Conservation (phyloP, 805 yeast species). For the Candida sanyiensis region DNA sequence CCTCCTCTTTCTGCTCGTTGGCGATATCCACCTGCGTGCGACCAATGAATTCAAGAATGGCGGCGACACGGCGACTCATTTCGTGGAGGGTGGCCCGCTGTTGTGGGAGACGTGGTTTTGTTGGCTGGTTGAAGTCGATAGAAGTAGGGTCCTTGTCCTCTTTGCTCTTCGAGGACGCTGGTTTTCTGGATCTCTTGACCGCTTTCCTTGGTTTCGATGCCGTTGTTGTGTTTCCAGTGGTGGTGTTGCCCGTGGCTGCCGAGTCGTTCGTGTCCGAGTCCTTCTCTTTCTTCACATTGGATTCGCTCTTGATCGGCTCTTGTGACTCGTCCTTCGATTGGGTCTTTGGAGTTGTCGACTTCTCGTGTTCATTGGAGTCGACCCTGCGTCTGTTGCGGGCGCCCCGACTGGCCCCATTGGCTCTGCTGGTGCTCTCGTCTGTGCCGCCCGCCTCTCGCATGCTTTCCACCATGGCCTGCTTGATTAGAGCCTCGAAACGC, state of each 20-base stretch:
- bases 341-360: slow-evolving; percentile 6
- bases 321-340: slow-evolving; percentile 6
- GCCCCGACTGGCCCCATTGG: slow-evolving; percentile 10
- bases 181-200: slow-evolving; percentile 16
- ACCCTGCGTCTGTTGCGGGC: slow-evolving; percentile 10
- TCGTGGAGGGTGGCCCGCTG: slow-evolving; percentile 71
- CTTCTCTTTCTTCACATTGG: slow-evolving; percentile 7
- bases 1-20: slow-evolving; percentile 60
- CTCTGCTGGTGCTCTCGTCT: not conserved
- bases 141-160: slow-evolving; percentile 25
- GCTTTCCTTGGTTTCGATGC: slow-evolving; percentile 3
- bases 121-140: slow-evolving; percentile 59
- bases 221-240: slow-evolving; percentile 2
- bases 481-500: slow-evolving; percentile 37
- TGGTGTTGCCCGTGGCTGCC: slow-evolving; percentile 3
- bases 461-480: slow-evolving; percentile 37
- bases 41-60: slow-evolving; percentile 86
- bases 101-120: slow-evolving; percentile 79
- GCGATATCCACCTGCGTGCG: slow-evolving; percentile 80
- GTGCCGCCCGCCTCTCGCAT: slow-evolving; percentile 28
- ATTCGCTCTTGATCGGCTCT: slow-evolving; percentile 1
- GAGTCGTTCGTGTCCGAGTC: slow-evolving; percentile 20
- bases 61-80: slow-evolving; percentile 81
- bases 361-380: slow-evolving; percentile 2
- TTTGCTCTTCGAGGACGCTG: slow-evolving; percentile 3